A percentile compares a stretch with the other conserved stretches of the same genome.
Evolutionary conservation across 2,329 filamentous ascomycete species (phyloP).

Genomic region (Penicillium sp.): DNA sequence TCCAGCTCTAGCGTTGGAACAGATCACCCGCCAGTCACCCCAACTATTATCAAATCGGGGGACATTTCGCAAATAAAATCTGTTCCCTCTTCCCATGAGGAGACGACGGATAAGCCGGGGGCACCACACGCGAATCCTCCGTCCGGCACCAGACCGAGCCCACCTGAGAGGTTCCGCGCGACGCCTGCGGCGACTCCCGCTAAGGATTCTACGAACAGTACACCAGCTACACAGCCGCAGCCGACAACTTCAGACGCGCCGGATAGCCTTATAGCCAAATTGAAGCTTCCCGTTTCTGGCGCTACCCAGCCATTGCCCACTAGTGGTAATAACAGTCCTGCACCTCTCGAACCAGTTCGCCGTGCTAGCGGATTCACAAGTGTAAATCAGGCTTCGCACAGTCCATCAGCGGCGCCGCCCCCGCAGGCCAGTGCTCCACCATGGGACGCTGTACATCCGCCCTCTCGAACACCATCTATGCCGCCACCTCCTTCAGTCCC

Average conservation of each 20-base stretch:
- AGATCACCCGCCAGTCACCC: not conserved
- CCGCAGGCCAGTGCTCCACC: not conserved
- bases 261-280: too few species aligned
- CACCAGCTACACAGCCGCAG: too few species aligned
- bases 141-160: too few species aligned
- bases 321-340: not conserved
- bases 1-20: not conserved
- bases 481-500: not conserved
- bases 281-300: too few species aligned
- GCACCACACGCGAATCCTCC: not conserved
- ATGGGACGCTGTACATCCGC: not conserved
- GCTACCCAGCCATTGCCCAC: not conserved
- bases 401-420: not conserved
- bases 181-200: not conserved
- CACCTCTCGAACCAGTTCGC: not conserved
- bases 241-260: too few species aligned
- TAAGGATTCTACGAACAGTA: too few species aligned
- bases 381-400: not conserved
- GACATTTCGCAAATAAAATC: not conserved
- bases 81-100: too few species aligned
- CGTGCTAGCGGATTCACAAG: not conserved
- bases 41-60: not conserved
- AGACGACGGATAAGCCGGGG: not conserved
- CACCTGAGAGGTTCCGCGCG: not conserved
- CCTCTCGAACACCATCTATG: not conserved